phyloP scores from a whole-genome alignment of 805 yeast species.

The Pichia phayaonensis region DNA sequence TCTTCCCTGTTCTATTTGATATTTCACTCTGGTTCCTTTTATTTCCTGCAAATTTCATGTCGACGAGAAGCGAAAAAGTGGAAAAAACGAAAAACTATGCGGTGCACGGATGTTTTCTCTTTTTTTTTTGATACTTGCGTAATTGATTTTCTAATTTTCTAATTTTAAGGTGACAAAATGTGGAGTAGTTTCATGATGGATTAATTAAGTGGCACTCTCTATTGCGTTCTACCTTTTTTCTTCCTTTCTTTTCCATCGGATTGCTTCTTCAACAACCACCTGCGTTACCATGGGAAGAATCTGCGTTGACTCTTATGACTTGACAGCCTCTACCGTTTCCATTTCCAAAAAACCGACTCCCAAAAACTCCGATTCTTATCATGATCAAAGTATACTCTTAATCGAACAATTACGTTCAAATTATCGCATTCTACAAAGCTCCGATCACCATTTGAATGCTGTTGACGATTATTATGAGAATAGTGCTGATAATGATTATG shows the following conservation, averaged over 20 bases:
- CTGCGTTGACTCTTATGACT: slow-evolving; percentile 1
- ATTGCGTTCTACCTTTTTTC: no score
- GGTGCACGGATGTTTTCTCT: not conserved
- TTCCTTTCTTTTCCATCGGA: not conserved
- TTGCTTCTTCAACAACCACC: not conserved
- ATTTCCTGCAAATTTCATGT: not conserved
- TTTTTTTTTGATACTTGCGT: not conserved
- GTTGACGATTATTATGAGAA: no score
- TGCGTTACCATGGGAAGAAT: slow-evolving; percentile 2
- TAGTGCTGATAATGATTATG: not conserved
- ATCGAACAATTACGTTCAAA: not conserved
- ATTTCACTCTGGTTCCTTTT: not conserved
- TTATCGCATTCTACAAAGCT: no score
- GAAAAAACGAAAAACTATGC: no score
- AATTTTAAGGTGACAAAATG: not conserved
- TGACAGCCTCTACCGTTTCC: not conserved
- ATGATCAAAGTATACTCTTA: not conserved
- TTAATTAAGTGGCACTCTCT: not conserved
- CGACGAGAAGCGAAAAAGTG: not conserved
- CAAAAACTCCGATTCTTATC: not conserved
- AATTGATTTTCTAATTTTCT: no score
- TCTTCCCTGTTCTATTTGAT: not conserved
- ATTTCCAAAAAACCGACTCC: not conserved
- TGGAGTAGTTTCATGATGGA: not conserved
- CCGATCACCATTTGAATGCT: no score